Base-by-base conservation (phyloP, 148 eudicot species). In the Vaccinium darrowii region DNA sequence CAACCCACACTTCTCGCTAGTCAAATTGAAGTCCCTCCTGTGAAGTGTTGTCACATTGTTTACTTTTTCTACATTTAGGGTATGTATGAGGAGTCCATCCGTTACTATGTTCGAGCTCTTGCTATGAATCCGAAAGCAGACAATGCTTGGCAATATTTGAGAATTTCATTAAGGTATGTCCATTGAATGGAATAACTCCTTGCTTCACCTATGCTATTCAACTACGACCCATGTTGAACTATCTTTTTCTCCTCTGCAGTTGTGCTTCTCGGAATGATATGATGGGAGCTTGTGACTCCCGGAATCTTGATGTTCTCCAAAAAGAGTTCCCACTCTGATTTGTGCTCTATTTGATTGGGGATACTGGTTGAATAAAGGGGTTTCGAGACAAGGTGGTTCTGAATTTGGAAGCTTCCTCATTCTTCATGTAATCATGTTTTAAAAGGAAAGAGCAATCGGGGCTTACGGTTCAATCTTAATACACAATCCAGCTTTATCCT, bases 101-200 rank as follows among this genome's bases (percentile, higher is more conserved):
- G 98, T 54, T 97, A 94, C 88, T 97, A 97, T 87, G 98, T 97
- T 43, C 96, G 98, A 19, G 99, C 99, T 19, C 91, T 97, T 19
- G 85, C 96, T 49, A 97, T 97, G 98, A 97, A 95, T 86, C 99
- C 99, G 74, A 97, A 95, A 87, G 99, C 99, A 43, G 99, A 97
- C 88, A 97, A 95, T 86, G 98, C 98, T 60, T 97, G 99, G 99
- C 98, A 95, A 84, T 97, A 97, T 86, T 86, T 97, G 88, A 94
- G 96, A 90, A 95, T 97, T 80, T 95, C 98, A 58, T 85, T 97
- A 88, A 97, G 98, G 99, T 97, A 90, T 74, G 10, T 62, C 78
- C 67, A 16, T 33, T 39, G 21, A 54, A 54, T 23, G 67, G n/a
- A 10, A 47, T 19, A 23, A 36, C 23, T 30, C 73, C 56, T 54